These are phyloP conservation scores for Mrakiaceae sp. DNA, from an alignment of 1,284 basidiomycete species.

Conservation along the genomic window DNA sequence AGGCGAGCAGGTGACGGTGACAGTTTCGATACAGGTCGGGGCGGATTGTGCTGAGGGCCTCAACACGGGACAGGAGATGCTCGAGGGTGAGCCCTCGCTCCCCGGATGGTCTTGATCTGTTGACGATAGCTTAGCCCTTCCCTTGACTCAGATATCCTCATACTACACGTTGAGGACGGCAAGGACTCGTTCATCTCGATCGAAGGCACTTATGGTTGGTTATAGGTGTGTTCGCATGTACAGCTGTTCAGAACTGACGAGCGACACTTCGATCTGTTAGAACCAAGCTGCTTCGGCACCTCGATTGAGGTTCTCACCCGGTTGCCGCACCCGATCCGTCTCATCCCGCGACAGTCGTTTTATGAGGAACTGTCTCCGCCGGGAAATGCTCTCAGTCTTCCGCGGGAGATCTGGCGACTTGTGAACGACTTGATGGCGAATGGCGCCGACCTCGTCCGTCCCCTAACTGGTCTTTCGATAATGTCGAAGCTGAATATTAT, in stretches of 20 bases:
- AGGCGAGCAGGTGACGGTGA: background rate
- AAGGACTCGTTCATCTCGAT: conserved; percentile 7
- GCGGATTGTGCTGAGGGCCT: background rate
- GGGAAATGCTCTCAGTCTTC: background rate
- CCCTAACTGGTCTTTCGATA: background rate
- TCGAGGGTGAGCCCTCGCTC: background rate
- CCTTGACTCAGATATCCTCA: background rate
- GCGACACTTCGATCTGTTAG: background rate
- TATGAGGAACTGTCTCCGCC: background rate
- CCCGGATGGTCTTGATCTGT: background rate
- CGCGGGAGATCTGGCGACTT: conserved; percentile 2
- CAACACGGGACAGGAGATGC: background rate
- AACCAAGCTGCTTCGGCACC: conserved; percentile 1
- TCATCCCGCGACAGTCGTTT: background rate
- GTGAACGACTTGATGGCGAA: background rate
- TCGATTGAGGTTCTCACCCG: background rate
- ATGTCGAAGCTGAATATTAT: background rate
- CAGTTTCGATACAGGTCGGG: background rate
- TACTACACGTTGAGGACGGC: background rate
- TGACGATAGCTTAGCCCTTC: too few relatives aligned
- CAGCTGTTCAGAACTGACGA: too few relatives aligned
- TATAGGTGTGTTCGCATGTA: too few relatives aligned
- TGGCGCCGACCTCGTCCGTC: background rate
- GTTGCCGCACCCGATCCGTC: conserved; percentile 1
- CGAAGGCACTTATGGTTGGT: background rate